Evolutionary conservation across 1,139 yeast genomes (phyloP), one percentile per base, ranked within the genome.

Genomic region (Pichia kudriavzevii): DNA sequence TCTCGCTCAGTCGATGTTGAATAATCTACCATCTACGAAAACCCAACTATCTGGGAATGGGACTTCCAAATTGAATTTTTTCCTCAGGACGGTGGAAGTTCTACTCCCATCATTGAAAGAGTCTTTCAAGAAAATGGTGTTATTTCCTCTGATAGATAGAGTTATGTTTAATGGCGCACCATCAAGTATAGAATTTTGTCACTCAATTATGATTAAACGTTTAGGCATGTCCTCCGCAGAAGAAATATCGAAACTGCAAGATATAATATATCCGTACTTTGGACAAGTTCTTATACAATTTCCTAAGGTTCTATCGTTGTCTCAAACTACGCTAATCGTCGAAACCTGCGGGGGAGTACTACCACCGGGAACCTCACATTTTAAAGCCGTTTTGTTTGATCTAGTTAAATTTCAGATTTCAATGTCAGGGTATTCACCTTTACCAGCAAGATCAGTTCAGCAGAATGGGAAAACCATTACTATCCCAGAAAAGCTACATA

Each of bases 21-120:
- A 68, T 1, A 59, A 63, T 31, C 52, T 66, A 28, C 49, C 60
- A 5, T 38, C 38, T 3, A 13, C 15, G 0, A 17, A 19, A 10
- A 43, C 67, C 4, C 35, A 45, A 6, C 49, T 64, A 37, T 56
- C 64, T 4, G 14, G 33, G 24, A 49, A 67, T 9, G 66, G 64
- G 33, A 53, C 70, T 17, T 67, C 79, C 11, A 75, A 72, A 43
- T 62, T 75, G 0, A 52, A 77, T 10, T 81, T 72, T 47, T 65
- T 71, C 7, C 57, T 80, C 41, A 79, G 78, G 19, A 57, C 69
- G 33, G 70, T 74, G 62, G 93, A 81, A 47, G 64, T 69, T 34
- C 63, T 74, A 31, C 57, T 76, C 18, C 22, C 35, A 1, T 10
- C 21, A 9, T 28, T 36, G 15, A 34, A 26, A 15, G 7, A 29